Percentiles rank a stretch among this genome's conserved stretches.
phyloP scores from a whole-genome alignment of 257 asterid species.

The Mitragyna speciosa region DNA sequence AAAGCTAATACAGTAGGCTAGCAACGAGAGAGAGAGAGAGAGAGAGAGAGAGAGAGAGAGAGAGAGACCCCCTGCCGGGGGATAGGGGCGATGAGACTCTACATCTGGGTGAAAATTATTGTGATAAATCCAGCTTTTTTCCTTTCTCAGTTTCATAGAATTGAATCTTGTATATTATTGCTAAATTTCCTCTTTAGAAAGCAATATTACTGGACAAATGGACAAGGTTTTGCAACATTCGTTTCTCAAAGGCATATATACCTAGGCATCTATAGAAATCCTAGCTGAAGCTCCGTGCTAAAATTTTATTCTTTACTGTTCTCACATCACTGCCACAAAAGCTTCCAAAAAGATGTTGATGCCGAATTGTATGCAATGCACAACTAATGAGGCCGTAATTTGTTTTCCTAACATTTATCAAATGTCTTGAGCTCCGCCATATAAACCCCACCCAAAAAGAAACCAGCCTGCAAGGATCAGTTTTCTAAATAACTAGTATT shows the following conservation, averaged over 20 bases:
- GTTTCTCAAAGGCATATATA: too few species aligned
- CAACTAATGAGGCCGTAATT: background rate
- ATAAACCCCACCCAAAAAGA: background rate
- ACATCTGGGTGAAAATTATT: background rate
- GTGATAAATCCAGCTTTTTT: background rate
- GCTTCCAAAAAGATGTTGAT: background rate
- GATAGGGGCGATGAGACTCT: too few species aligned
- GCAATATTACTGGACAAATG: background rate
- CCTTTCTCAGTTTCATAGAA: background rate
- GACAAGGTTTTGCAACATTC: too few species aligned
- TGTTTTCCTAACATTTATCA: background rate
- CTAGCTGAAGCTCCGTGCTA: background rate
- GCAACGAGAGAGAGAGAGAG: background rate
- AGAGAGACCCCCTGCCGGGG: too few species aligned
- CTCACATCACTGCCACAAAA: background rate
- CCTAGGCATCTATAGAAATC: background rate
- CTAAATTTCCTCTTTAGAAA: background rate
- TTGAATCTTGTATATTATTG: too few species aligned
- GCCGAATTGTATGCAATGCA: background rate
- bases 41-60: too few species aligned
- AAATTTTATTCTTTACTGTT: background rate
- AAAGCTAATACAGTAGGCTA: background rate
- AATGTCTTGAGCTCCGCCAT: background rate
- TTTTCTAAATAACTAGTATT: too few species aligned
- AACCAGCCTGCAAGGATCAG: background rate